Percentiles rank a stretch among this genome's conserved stretches.
Evolutionary conservation across 139 green algal species (phyloP).

Genomic region (Microglena sp.): DNA sequence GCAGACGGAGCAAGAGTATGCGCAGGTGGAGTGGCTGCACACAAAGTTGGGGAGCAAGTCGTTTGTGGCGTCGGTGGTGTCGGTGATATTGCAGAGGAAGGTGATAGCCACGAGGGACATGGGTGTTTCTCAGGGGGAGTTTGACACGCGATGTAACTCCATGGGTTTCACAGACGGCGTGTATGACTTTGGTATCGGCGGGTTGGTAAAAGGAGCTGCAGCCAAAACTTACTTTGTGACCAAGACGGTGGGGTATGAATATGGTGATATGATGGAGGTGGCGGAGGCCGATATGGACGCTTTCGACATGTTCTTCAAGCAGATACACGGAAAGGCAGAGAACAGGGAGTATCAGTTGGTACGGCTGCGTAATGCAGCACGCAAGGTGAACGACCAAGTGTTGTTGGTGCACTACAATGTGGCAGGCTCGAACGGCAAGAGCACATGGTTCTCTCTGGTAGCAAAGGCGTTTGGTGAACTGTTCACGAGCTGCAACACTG

Average conservation of each 20-base stretch:
- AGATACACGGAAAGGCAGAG: too few relatives aligned
- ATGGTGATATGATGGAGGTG: conserved; percentile 5
- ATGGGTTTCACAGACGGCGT: conserved; percentile 4
- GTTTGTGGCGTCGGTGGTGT: too few relatives aligned
- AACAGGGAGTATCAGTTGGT: too few relatives aligned
- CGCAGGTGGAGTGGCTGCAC: too few relatives aligned
- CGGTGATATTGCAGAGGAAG: too few relatives aligned
- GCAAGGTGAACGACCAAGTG: conserved; percentile 1
- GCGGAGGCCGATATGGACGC: background rate
- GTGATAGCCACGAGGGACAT: background rate
- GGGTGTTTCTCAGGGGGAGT: background rate
- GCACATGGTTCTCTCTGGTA: background rate
- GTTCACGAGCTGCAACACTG: background rate
- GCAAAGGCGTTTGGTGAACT: conserved; percentile 3
- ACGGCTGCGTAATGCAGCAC: too few relatives aligned
- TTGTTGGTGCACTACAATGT: conserved; percentile 10
- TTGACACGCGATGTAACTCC: background rate
- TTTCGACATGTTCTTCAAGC: background rate
- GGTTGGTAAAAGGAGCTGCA: background rate
- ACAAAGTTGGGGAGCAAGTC: too few relatives aligned
- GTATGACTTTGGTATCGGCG: conserved; percentile 1
- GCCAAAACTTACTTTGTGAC: background rate
- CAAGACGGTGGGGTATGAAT: background rate
- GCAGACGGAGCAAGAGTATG: too few relatives aligned
- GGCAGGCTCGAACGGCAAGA: conserved; percentile 3